These are phyloP conservation scores for Plasmodium sp. DNA, from an alignment of 169 alveolate species.

Conservation along the genomic window DNA sequence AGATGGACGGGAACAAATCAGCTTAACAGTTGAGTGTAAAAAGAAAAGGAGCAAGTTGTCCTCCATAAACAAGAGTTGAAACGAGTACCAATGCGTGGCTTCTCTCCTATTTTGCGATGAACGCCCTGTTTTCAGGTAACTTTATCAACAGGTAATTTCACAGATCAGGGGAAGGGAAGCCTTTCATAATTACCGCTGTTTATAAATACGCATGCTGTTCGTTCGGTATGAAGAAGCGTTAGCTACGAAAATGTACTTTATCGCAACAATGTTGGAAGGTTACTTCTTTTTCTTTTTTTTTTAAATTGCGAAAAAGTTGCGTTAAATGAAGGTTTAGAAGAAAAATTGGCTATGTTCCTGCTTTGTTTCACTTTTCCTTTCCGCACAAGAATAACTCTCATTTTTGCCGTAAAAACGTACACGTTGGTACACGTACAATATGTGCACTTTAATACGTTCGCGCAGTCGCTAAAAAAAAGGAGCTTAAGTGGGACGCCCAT, in stretches of 20 bases:
- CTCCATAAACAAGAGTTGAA: not conserved
- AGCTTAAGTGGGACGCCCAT: no score
- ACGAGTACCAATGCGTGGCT: not conserved
- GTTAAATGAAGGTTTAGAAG: not conserved
- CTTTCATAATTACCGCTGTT: not conserved
- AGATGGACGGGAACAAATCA: not conserved
- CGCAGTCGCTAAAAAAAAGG: not conserved
- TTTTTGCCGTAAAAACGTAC: not conserved
- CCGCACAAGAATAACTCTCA: not conserved
- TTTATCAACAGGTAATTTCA: not conserved
- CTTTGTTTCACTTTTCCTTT: not conserved
- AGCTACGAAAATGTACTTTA: not conserved
- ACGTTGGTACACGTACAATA: not conserved
- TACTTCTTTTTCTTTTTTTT: not conserved
- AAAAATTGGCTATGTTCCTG: not conserved
- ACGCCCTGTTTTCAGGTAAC: not conserved
- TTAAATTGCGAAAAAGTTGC: not conserved
- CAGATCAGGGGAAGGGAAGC: not conserved
- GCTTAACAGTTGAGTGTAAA: not conserved
- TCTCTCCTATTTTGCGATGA: not conserved
- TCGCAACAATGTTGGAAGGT: not conserved
- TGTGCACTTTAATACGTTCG: not conserved
- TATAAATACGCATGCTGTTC: not conserved
- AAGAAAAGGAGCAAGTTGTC: not conserved
- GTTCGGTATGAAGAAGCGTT: not conserved